Percentiles rank a stretch among this genome's conserved stretches.
Evolutionary conservation across 352 stramenopile genomes (phyloP).

Genomic region (Globisporangium mamillatum): DNA sequence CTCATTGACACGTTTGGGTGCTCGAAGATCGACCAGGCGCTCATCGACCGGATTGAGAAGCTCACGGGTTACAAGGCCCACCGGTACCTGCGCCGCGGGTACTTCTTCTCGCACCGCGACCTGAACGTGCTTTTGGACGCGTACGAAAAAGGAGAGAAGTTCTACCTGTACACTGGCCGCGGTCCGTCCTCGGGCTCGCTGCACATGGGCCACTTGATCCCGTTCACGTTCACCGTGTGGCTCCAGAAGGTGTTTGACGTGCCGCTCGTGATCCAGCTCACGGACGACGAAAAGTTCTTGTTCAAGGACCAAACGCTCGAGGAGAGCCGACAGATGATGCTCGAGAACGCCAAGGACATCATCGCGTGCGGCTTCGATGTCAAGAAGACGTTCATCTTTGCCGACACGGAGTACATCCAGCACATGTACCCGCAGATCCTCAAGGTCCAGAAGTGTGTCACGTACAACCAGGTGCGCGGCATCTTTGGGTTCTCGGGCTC

Average conservation of each 20-base stretch:
- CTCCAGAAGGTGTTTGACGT: conserved; percentile 98
- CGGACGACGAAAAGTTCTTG: conserved; percentile 99
- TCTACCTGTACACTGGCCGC: conserved; percentile 99
- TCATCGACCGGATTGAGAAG: conserved; percentile 95
- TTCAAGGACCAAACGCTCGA: conserved; percentile 97
- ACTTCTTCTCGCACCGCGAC: conserved; percentile 99
- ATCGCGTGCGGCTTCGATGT: conserved; percentile 97
- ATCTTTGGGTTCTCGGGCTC: conserved; percentile 99
- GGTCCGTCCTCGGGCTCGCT: conserved; percentile 96
- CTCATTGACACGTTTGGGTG: conserved; percentile 98
- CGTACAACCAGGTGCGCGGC: conserved; percentile 95
- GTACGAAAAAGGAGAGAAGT: conserved; percentile 95
- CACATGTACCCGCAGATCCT: conserved; percentile 99
- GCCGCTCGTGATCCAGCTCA: conserved; percentile 99
- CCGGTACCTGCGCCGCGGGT: conserved; percentile 96
- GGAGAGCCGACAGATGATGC: conserved; percentile 91
- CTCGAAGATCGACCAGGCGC: conserved; percentile 89
- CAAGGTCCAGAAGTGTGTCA: conserved; percentile 99
- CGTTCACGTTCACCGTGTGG: conserved; percentile 99
- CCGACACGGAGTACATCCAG: conserved; percentile 98
- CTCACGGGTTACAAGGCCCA: conserved; percentile 94
- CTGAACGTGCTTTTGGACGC: conserved; percentile 94
- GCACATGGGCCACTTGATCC: conserved; percentile 99
- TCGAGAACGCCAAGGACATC: conserved; percentile 99
- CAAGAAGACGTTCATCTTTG: conserved; percentile 99